phyloP scores from a whole-genome alignment of 352 stramenopile species.

The Globisporangium takayamanum region DNA sequence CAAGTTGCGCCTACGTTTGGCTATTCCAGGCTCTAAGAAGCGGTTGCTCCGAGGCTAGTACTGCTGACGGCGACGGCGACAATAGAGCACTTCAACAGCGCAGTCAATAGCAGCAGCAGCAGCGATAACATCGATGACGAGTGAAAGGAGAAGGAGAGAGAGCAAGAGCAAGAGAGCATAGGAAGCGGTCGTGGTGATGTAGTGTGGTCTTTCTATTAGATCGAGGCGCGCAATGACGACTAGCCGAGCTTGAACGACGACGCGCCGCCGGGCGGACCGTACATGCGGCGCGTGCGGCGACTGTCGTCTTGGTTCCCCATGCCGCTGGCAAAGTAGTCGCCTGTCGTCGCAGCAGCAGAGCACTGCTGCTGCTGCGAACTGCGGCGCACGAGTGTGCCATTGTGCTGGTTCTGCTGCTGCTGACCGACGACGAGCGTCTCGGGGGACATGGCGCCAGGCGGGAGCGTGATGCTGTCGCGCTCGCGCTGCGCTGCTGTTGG shows the following conservation, averaged over 20 bases:
- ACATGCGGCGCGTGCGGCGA: constrained; percentile 45
- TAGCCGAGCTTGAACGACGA: constrained; percentile 52
- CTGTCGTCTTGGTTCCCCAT: constrained; percentile 27
- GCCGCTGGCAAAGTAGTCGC: constrained; percentile 33
- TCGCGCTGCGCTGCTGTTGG: constrained; percentile 26
- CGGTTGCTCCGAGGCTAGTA: too few relatives aligned
- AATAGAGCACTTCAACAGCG: too few relatives aligned
- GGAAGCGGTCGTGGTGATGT: background rate
- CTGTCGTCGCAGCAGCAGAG: constrained; percentile 8
- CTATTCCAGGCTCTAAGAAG: too few relatives aligned
- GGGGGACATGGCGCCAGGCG: constrained; percentile 30
- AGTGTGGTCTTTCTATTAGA: background rate
- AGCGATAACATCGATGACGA: too few relatives aligned
- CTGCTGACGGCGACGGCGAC: too few relatives aligned
- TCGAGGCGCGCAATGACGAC: background rate
- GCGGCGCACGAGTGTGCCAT: constrained; percentile 5
- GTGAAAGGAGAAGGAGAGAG: too few relatives aligned
- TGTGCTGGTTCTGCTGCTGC: constrained; percentile 16
- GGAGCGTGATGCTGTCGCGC: constrained; percentile 30
- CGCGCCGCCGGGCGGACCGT: constrained; percentile 23
- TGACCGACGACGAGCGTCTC: constrained; percentile 20
- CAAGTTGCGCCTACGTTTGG: too few relatives aligned
- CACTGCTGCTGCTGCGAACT: constrained; percentile 15
- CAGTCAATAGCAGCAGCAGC: too few relatives aligned
- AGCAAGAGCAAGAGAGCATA: background rate